Evolutionary conservation across 1,284 basidiomycete genomes (phyloP).

Genomic region (Melampsora americana): DNA sequence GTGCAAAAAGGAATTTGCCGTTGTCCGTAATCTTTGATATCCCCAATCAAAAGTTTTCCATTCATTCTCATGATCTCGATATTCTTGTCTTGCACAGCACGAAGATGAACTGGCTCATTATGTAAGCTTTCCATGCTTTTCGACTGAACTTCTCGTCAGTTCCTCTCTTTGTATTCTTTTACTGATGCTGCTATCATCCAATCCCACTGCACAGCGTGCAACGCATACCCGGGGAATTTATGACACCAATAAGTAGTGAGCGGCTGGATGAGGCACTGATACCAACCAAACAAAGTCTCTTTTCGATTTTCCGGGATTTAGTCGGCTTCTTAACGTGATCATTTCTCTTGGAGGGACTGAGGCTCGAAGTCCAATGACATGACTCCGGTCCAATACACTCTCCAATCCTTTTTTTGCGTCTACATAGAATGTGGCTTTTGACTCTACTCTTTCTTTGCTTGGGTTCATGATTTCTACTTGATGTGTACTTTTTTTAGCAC

Average conservation of each 20-base stretch:
- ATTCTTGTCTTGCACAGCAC: background rate
- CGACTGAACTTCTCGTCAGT: background rate
- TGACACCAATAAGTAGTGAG: background rate
- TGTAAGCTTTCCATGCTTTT: background rate
- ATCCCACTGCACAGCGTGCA: background rate
- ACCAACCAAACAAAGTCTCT: too few species aligned
- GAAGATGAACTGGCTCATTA: background rate
- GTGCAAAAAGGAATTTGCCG: background rate
- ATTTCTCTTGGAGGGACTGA: too few species aligned
- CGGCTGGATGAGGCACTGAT: too few species aligned
- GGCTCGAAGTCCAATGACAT: too few species aligned
- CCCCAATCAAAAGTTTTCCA: background rate
- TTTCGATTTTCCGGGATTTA: too few species aligned
- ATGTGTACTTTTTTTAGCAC: too few species aligned
- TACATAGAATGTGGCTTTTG: too few species aligned
- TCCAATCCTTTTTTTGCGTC: too few species aligned
- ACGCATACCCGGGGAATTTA: background rate
- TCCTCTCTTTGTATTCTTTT: background rate
- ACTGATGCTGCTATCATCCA: background rate
- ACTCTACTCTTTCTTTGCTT: too few species aligned
- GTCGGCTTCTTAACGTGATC: too few species aligned
- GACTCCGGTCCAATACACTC: too few species aligned
- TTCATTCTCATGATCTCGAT: background rate
- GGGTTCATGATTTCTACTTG: too few species aligned
- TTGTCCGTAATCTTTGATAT: background rate